Percentiles rank a stretch among this genome's conserved stretches.
phyloP scores from a whole-genome alignment of 768 basidiomycete species.

The Rhodotorula kratochvilovae region DNA sequence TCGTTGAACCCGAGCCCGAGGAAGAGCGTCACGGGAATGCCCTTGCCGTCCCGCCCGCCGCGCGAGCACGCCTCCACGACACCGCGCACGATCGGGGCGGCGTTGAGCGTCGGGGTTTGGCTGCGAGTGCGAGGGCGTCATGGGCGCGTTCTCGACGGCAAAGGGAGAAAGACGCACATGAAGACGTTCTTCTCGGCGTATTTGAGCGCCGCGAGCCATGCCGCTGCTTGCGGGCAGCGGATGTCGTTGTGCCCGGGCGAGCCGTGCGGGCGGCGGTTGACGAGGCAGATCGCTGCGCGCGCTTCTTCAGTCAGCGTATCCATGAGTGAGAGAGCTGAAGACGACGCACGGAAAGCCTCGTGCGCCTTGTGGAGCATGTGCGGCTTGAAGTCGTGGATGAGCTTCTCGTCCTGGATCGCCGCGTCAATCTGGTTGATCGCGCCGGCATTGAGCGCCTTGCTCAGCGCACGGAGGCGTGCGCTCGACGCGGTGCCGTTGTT shows the following conservation, averaged over 20 bases:
- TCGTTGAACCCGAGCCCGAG: constrained; percentile 56
- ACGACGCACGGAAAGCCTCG: constrained; percentile 30
- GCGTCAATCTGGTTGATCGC: constrained; percentile 49
- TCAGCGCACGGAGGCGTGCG: constrained; percentile 27
- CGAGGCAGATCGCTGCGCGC: constrained; percentile 60
- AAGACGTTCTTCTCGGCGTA: constrained; percentile 63
- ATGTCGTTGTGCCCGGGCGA: constrained; percentile 47
- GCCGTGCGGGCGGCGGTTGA: constrained; percentile 62
- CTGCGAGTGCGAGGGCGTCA: constrained; percentile 41
- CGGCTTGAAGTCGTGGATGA: constrained; percentile 58
- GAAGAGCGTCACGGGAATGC: constrained; percentile 60
- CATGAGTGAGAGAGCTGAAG: too few relatives aligned
- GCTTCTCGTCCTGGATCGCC: constrained; percentile 50
- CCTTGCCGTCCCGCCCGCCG: constrained; percentile 43
- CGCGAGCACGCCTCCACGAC: constrained; percentile 60
- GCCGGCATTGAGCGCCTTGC: constrained; percentile 45
- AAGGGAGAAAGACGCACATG: constrained; percentile 50
- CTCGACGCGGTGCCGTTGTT: constrained; percentile 19
- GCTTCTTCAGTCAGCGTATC: constrained; percentile 39
- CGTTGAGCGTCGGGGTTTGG: constrained; percentile 70
- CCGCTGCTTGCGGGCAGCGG: constrained; percentile 60
- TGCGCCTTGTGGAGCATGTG: constrained; percentile 56
- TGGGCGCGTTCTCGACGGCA: background rate
- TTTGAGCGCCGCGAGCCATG: constrained; percentile 63
- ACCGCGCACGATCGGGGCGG: constrained; percentile 59